Evolutionary conservation across 2,329 filamentous ascomycete species (phyloP).

Genomic region (Venturia oleaginea): DNA sequence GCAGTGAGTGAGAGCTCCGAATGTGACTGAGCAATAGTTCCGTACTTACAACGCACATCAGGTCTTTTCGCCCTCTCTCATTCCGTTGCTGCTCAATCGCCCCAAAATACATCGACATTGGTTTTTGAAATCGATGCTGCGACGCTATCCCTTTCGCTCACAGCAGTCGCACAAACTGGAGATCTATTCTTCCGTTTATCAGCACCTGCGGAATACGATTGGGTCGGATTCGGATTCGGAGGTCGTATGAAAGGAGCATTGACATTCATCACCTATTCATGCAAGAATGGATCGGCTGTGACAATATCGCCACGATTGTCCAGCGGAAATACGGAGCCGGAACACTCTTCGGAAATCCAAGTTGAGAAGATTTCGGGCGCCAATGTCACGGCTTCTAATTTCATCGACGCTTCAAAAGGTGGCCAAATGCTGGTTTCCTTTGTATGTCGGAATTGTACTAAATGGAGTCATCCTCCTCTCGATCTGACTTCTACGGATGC

Average conservation of each 20-base stretch:
- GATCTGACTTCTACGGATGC: constrained; percentile 34
- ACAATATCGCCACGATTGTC: constrained; percentile 48
- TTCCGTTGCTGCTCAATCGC: neutral
- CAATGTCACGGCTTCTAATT: neutral
- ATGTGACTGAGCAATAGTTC: too few relatives aligned
- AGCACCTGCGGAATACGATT: constrained; percentile 37
- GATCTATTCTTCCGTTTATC: constrained; percentile 47
- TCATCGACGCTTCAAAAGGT: neutral
- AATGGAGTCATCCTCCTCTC: constrained; percentile 12
- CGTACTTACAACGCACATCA: neutral
- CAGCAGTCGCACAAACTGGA: constrained; percentile 23
- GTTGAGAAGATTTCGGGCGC: neutral
- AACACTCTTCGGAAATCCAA: constrained; percentile 25
- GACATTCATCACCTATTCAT: constrained; percentile 47
- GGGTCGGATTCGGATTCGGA: constrained; percentile 49
- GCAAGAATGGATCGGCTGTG: constrained; percentile 35
- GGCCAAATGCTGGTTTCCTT: neutral
- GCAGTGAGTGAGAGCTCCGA: neutral
- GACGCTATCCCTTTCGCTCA: constrained; percentile 19
- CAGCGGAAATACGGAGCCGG: constrained; percentile 44
- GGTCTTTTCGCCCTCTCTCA: neutral
- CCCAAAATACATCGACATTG: constrained; percentile 1
- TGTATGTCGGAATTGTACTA: neutral
- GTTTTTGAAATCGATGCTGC: constrained; percentile 6
- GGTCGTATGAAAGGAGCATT: constrained; percentile 45